phyloP scores from a whole-genome alignment of 1,139 yeast species.

The Saccharomycopsis hybrid region DNA sequence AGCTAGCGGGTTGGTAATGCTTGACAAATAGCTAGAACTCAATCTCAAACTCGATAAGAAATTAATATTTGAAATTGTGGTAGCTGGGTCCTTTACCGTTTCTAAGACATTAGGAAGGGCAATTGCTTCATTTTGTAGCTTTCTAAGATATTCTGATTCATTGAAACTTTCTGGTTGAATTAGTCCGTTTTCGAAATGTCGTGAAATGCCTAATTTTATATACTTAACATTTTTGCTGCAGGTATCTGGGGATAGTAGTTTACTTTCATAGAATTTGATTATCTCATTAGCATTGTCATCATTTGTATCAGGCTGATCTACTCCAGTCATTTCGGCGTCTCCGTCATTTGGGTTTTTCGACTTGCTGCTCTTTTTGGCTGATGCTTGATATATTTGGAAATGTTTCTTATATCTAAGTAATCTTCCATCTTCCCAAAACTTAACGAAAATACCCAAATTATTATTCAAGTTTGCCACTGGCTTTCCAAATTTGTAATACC shows the following conservation, averaged over 20 bases:
- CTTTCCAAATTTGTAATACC: slow-evolving; percentile 15
- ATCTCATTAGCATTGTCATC: too few relatives aligned
- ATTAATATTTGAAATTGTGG: slow-evolving; percentile 3
- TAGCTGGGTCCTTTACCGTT: background rate
- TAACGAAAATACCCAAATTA: slow-evolving; percentile 16
- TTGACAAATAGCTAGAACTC: background rate
- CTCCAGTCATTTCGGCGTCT: slow-evolving; percentile 8
- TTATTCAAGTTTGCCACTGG: slow-evolving; percentile 5
- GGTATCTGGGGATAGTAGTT: too few relatives aligned
- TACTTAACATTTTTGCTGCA: slow-evolving; percentile 2
- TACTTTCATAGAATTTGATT: slow-evolving; percentile 3
- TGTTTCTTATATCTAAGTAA: slow-evolving; percentile 8
- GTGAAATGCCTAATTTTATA: slow-evolving; percentile 5
- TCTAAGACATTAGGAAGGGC: background rate
- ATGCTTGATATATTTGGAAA: too few relatives aligned
- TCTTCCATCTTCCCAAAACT: slow-evolving; percentile 20
- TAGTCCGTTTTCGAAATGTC: slow-evolving; percentile 8
- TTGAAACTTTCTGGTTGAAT: slow-evolving; percentile 1
- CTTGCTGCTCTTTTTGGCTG: too few relatives aligned
- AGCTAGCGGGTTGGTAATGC: slow-evolving; percentile 2
- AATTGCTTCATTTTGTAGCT: background rate
- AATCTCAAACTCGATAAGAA: slow-evolving; percentile 8
- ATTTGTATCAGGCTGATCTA: too few relatives aligned
- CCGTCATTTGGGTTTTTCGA: background rate
- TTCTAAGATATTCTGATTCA: background rate